phyloP scores from a whole-genome alignment of 139 green algal species.

The Picochlorum costavermella region DNA sequence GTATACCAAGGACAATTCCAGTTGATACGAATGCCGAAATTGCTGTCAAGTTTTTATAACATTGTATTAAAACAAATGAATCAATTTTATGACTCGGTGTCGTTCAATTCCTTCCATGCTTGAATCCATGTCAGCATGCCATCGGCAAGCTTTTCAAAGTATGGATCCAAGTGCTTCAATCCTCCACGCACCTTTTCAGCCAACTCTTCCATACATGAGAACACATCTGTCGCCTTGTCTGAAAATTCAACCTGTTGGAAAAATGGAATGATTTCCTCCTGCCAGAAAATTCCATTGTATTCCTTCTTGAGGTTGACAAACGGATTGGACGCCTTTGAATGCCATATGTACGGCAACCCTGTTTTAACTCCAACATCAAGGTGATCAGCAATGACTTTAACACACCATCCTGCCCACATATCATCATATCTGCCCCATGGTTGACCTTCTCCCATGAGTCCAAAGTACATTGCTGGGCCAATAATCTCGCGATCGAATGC shows the following conservation, averaged over 20 bases:
- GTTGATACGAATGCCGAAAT: slow-evolving; percentile 3
- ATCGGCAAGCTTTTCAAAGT: slow-evolving; percentile 91
- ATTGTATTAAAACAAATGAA: not conserved
- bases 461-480: slow-evolving; percentile 95
- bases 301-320: slow-evolving; percentile 96
- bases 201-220: slow-evolving; percentile 77
- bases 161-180: slow-evolving; percentile 79
- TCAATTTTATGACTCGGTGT: not conserved
- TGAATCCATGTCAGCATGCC: slow-evolving; percentile 88
- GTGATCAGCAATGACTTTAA: slow-evolving; percentile 90
- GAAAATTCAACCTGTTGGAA: slow-evolving; percentile 73
- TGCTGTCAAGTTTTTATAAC: slow-evolving; percentile 18
- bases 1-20: not conserved
- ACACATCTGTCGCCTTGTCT: slow-evolving; percentile 42
- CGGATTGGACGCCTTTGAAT: slow-evolving; percentile 93
- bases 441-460: slow-evolving; percentile 94
- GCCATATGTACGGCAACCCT: slow-evolving; percentile 93
- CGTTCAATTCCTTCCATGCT: slow-evolving; percentile 70
- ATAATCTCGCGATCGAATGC: slow-evolving; percentile 86
- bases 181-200: slow-evolving; percentile 70
- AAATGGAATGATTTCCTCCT: slow-evolving; percentile 91
- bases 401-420: slow-evolving; percentile 97
- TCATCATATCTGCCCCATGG: slow-evolving; percentile 92
- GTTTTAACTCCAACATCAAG: slow-evolving; percentile 89
- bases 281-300: slow-evolving; percentile 99